These are phyloP conservation scores for Gomphus sp. DNA, from an alignment of 1,284 basidiomycete species.

Conservation along the genomic window DNA sequence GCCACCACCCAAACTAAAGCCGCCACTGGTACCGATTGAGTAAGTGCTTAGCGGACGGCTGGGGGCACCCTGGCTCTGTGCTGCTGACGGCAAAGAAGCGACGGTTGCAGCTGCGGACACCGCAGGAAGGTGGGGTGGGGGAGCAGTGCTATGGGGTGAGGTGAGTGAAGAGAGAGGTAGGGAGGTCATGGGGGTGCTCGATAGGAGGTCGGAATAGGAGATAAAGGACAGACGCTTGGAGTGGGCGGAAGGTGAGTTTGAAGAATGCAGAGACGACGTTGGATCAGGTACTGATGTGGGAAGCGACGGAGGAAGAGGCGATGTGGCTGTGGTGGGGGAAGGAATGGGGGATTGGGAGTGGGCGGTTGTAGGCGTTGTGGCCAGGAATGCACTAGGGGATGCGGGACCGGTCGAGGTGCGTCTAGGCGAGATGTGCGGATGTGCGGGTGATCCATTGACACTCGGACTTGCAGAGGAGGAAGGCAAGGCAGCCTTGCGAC, in stretches of 20 bases:
- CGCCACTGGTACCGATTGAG: slow-evolving; percentile 1
- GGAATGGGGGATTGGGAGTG: slow-evolving; percentile 24
- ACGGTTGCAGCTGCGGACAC: slow-evolving; percentile 27
- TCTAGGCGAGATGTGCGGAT: slow-evolving; percentile 13
- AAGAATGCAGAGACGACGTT: slow-evolving; percentile 4
- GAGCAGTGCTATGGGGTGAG: slow-evolving; percentile 35
- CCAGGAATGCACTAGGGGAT: slow-evolving; percentile 30
- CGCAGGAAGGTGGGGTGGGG: slow-evolving; percentile 55
- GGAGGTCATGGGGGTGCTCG: slow-evolving; percentile 63
- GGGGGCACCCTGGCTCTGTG: slow-evolving; percentile 6
- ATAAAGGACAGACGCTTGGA: slow-evolving; percentile 72
- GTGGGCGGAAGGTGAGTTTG: slow-evolving; percentile 10
- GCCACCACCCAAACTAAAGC: slow-evolving; percentile 7
- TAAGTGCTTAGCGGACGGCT: slow-evolving; percentile 11
- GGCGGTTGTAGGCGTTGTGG: slow-evolving; percentile 32
- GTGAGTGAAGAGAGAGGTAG: slow-evolving; percentile 67
- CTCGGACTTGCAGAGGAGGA: slow-evolving; percentile 10
- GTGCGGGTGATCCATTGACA: neutral
- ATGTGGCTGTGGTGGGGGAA: slow-evolving; percentile 18
- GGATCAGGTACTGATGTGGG: slow-evolving; percentile 3
- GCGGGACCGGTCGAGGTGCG: slow-evolving; percentile 43
- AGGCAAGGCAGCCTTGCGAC: slow-evolving; percentile 17
- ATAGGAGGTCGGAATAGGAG: slow-evolving; percentile 75
- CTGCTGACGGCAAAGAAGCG: neutral
- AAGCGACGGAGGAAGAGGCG: slow-evolving; percentile 15